Conservation (phyloP, 352 stramenopile genomes). For the Phytopythium chamaehyphon region DNA sequence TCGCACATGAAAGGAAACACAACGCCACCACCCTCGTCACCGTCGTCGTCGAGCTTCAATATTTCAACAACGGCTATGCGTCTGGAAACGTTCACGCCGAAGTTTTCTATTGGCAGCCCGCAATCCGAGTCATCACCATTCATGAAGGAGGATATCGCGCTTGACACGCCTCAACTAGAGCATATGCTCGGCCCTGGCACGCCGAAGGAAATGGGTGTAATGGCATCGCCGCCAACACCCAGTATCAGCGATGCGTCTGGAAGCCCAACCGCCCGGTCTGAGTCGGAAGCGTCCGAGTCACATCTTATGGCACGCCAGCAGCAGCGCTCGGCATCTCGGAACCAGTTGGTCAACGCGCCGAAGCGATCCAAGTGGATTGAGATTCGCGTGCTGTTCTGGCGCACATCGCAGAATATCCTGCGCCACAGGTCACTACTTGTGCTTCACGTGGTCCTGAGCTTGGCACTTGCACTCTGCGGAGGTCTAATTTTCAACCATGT, state of each 20-base stretch:
- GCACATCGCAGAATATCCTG: slow-evolving; percentile 67
- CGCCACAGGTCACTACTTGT: slow-evolving; percentile 69
- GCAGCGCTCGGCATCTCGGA: neutral
- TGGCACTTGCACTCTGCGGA: slow-evolving; percentile 55
- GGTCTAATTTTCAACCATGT: slow-evolving; percentile 81
- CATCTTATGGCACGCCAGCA: neutral
- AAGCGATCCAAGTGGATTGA: slow-evolving; percentile 51
- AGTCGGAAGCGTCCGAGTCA: slow-evolving; percentile 1
- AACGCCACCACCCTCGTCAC: slow-evolving; percentile 8
- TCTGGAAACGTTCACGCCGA: slow-evolving; percentile 14
- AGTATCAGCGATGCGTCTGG: neutral
- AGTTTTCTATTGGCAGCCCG: slow-evolving; percentile 28
- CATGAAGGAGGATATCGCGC: slow-evolving; percentile 38
- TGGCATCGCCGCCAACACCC: slow-evolving; percentile 15
- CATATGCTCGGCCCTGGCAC: slow-evolving; percentile 23
- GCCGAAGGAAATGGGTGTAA: slow-evolving; percentile 9
- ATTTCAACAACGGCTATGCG: slow-evolving; percentile 1
- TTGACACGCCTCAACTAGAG: slow-evolving; percentile 43
- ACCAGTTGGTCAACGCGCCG: slow-evolving; percentile 6
- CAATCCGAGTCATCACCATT: slow-evolving; percentile 50
- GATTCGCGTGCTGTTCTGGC: slow-evolving; percentile 62
- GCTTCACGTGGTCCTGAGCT: slow-evolving; percentile 54
- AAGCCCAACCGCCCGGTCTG: slow-evolving; percentile 12
- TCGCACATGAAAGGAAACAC: slow-evolving; percentile 37
- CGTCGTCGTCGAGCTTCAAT: neutral